Base-by-base conservation (phyloP, 2,329 filamentous ascomycete genomes). In the Colletotrichum salicis region DNA sequence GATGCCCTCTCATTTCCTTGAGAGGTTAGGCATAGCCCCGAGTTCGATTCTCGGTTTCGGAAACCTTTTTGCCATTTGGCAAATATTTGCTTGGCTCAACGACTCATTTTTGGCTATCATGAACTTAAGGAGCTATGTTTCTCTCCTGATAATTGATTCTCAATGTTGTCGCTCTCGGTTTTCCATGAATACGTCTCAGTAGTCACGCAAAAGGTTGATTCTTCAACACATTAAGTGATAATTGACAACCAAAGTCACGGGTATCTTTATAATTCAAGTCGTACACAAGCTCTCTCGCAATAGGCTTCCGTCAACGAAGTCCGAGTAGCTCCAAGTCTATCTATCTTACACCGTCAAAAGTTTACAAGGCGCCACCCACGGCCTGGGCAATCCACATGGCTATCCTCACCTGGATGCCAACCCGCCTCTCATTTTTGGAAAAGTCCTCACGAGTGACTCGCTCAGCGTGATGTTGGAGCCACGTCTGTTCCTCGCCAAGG, bases 341-440 rank as follows among this genome's bases (percentile, higher is more conserved):
- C 27, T 22, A 55, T 56, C 22, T 19, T 63, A 52, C 31, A 56
- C 13, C 24, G 29, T 33, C 15, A 15, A 33, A 29, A n/a, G 15
- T 45, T 79, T 84, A 98, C 79, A 98, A 84, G n/a, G 95, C 95
- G 15, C 96, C 96, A 1, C 96, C 96, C 8, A 97, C 88, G 41
- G 94, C 85, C 76, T 91, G 89, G 5, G 98, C 95, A 82, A 97
- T 93, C 94, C 94, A 97, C 95, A 98, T 97, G 4, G 95, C 94
- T 73, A 97, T 82, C 71, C 94, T 86, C 51, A 99, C 96, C 80
- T 94, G 92, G 78, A 97, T 85, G 1, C 94, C 91, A 1, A 98
- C 96, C 70, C 94, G 91, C 72, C 96, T 88, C 79, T 99, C 96
- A 6, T 90, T 91, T 77, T 86, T 92, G 64, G 92, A 90, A 81